Base-by-base conservation (phyloP, 495 filamentous ascomycete genomes). In the Neurospora intermedia region DNA sequence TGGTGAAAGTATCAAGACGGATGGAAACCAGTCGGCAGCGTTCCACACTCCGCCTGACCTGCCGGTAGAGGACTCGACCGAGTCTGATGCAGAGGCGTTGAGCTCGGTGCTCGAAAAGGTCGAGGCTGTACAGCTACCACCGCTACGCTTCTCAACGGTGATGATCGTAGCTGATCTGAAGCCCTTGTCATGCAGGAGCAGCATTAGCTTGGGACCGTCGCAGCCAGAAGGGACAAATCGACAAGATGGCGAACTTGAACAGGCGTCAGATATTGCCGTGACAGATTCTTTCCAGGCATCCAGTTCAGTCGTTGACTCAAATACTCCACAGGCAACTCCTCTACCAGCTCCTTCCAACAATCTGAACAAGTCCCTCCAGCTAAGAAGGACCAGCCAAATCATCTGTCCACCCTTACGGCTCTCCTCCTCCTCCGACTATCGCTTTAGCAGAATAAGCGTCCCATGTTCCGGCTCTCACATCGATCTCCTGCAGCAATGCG, bases 401-500 rank as follows among this genome's bases (percentile, higher is more conserved):
- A 66, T 66, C 54, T 66, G 54, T n/a, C 69, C n/a, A 23, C 48
- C 71, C 40, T n/a, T 46, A 13, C 35, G 62, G 15, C 16, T 15
- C 23, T 20, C 48, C 27, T 69, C 69, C 41, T 69, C 69, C 41
- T 69, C 48, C 18, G 1, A 6, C 13, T 41, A 2, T 27, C 18
- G 15, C n/a, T 31, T 10, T 2, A 70, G 18, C 42, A 35, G 11
- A n/a, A 71, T 2, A 15, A 23, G 8, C 7, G 43, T 10, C 46
- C 75, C 72, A 7, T 73, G 70, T 48, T 74, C 69, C 70, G 79
- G 38, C 18, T 76, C 69, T 35, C 77, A 74, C 40, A 73, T 62
- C 66, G 71, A 79, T 48, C 76, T 84, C 15, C 40, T 79, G 20
- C 70, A 69, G 6, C 80, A 77, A 20, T 82, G 83, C 71, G 77